These are phyloP conservation scores for Mycena galericulata DNA, from an alignment of 768 basidiomycete species.

Conservation along the genomic window DNA sequence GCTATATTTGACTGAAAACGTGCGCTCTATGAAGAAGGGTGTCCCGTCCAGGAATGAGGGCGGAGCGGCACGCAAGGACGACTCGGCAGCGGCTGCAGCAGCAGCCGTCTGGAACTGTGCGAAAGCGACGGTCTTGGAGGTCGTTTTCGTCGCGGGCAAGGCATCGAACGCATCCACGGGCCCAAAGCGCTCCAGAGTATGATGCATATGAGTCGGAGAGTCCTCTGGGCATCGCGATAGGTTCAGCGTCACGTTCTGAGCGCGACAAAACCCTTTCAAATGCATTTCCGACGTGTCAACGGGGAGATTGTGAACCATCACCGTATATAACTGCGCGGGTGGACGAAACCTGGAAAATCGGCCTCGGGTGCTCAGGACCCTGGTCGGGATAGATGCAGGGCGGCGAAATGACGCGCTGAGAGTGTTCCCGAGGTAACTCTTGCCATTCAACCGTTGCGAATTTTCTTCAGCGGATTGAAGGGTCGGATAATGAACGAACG, in stretches of 20 bases:
- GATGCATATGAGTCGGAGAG: conserved; percentile 48
- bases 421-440: neutral
- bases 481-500: conserved; percentile 14
- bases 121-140: conserved; percentile 54
- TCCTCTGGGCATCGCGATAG: conserved; percentile 26
- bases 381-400: neutral
- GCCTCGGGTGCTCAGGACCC: no score
- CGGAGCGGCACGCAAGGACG: conserved; percentile 41
- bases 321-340: neutral
- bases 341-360: no score
- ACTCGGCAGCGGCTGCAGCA: conserved; percentile 49
- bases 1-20: conserved; percentile 55
- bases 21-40: conserved; percentile 50
- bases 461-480: conserved; percentile 16
- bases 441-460: conserved; percentile 1
- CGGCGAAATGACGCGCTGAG: conserved; percentile 18
- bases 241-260: conserved; percentile 52
- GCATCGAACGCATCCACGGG: conserved; percentile 54
- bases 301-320: conserved; percentile 34
- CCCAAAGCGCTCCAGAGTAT: conserved; percentile 50
- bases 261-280: conserved; percentile 54
- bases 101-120: conserved; percentile 52
- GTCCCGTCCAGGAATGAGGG: conserved; percentile 53
- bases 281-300: conserved; percentile 49
- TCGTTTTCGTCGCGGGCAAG: conserved; percentile 45